Percentiles rank a stretch among this genome's conserved stretches.
These are phyloP conservation scores for Poteriospumella lacustris DNA, from an alignment of 108 stramenopile genomes.

Conservation along the genomic window DNA sequence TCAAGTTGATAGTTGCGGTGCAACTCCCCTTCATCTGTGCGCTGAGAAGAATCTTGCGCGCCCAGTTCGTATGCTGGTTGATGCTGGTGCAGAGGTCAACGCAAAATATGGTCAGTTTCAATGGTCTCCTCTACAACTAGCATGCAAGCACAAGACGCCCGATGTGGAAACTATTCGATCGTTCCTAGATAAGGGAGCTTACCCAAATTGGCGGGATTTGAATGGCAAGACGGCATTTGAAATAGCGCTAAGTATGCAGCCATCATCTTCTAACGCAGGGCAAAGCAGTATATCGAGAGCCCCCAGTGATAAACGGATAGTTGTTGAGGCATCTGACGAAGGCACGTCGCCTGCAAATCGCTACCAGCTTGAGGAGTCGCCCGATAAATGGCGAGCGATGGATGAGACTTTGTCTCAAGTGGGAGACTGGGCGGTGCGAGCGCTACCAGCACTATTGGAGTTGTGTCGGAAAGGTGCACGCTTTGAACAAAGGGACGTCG, in stretches of 20 bases:
- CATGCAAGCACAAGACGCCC: background rate
- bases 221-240: conserved; percentile 20
- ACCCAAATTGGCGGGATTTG: conserved; percentile 26
- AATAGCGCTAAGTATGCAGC: background rate
- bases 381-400: conserved; percentile 25
- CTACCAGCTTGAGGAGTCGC: no score
- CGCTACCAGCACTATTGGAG: conserved; percentile 17
- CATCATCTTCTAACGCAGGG: no score
- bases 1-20: conserved; percentile 8
- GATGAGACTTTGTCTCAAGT: background rate
- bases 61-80: conserved; percentile 23
- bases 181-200: conserved; percentile 27
- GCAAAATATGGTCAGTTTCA: background rate
- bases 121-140: conserved; percentile 8
- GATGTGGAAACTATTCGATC: conserved; percentile 26
- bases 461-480: conserved; percentile 1
- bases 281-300: no score
- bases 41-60: conserved; percentile 25
- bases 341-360: no score
- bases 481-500: background rate
- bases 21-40: conserved; percentile 23
- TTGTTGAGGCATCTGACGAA: no score
- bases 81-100: conserved; percentile 25
- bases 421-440: conserved; percentile 14
- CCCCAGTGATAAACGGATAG: no score